Evolutionary conservation across 1,284 basidiomycete species (phyloP), one percentile per base, ranked within the genome.

Genomic region (Chiua sp.): DNA sequence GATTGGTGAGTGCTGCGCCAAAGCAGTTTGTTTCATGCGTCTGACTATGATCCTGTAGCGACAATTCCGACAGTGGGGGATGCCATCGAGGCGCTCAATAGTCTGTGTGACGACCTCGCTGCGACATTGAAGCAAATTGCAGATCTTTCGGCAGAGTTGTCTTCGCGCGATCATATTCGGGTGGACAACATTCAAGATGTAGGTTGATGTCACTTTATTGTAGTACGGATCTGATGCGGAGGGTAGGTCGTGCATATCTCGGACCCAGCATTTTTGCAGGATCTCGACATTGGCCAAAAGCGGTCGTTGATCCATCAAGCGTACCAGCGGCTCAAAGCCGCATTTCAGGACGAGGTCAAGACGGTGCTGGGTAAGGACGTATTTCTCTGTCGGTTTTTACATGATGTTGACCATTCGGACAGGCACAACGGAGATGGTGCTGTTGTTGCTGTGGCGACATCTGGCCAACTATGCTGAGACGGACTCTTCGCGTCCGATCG

Each of bases 361-460:
- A 79, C 78, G 59, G 78, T 84, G 46, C 76, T 92, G 10, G 79
- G 89, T 84, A n/a, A 60, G 48, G 81, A 80, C 52, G 30, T 49
- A 4, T 22, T 3, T n/a, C 11, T 12, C 6, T 4, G n/a, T 12
- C 16, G 55, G 63, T 32, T 35, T 47, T 6, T 8, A 50, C 56
- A 47, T 5, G 11, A 11, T 26, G 26, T 51, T 42, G 30, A 23
- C 48, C 44, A 49, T 51, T 37, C 3, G 7, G 65, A 33, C 20
- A 91, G 93, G 87, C 64, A 87, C 90, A 51, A 79, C 90, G 52
- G 95, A 98, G 76, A 91, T 96, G 80, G 76, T 94, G 10, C 79
- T 98, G 10, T 81, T 98, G 8, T 80, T 98, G 30, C 80, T 95
- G 15, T 96, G 93, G 90, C 83, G 94, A 37, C 96, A 98, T 72